Evolutionary conservation across 176 grass and related monocot species (phyloP).

Genomic region (Phyllostachys edulis): DNA sequence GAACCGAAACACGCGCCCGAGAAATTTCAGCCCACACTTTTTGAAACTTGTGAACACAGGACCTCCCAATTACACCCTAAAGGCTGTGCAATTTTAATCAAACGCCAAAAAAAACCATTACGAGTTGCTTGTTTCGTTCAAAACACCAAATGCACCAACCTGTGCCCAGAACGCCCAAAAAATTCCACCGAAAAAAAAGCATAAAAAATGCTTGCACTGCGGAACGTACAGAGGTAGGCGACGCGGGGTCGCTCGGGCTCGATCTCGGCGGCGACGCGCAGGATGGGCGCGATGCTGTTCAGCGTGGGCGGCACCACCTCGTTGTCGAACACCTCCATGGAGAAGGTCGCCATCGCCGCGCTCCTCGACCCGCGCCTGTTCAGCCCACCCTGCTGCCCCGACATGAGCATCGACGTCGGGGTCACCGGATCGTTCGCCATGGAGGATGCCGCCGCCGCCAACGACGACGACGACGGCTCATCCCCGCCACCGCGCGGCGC

Average conservation of each 20-base stretch:
- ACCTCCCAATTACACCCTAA: not conserved
- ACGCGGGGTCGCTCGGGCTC: slow-evolving; percentile 85
- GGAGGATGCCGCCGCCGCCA: not conserved
- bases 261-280: slow-evolving; percentile 81
- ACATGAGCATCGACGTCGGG: slow-evolving; percentile 15
- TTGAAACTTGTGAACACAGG: not conserved
- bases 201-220: not conserved
- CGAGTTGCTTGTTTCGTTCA: not conserved
- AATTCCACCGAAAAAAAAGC: not conserved
- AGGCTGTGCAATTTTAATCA: not conserved
- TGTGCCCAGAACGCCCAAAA: not conserved
- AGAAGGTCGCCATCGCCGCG: slow-evolving; percentile 74
- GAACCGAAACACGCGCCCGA: not conserved
- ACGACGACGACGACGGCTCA: not conserved
- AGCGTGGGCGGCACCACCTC: slow-evolving; percentile 86
- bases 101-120: not conserved
- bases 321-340: slow-evolving; percentile 97
- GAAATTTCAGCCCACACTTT: slow-evolving; percentile 8
- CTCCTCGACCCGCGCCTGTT: slow-evolving; percentile 69
- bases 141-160: slow-evolving; percentile 21
- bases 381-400: slow-evolving; percentile 37
- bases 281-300: slow-evolving; percentile 83
- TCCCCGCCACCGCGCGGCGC: slow-evolving; percentile 37
- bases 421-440: slow-evolving; percentile 10
- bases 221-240: slow-evolving; percentile 75